Conservation (phyloP, 257 asterid genomes). For the Plantago elongata region DNA sequence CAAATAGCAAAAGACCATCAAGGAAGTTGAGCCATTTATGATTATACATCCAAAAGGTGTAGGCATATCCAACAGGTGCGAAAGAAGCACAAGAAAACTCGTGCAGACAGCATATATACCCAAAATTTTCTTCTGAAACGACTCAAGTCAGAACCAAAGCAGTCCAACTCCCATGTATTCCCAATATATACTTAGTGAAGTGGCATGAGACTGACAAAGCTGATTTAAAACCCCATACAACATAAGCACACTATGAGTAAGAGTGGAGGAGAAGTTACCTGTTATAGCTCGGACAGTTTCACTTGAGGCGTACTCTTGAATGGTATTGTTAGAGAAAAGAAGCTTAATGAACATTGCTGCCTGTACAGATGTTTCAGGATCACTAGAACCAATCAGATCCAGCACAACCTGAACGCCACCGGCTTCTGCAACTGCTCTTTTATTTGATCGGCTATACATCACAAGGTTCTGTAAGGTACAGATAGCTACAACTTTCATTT, state of each 20-base stretch:
- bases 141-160: no score
- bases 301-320: constrained; percentile 98
- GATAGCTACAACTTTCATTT: constrained; percentile 96
- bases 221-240: neutral
- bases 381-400: constrained; percentile 88
- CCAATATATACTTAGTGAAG: neutral
- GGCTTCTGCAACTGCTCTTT: constrained; percentile 99
- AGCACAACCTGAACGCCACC: constrained; percentile 99
- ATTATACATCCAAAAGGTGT: neutral
- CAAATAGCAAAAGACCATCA: neutral
- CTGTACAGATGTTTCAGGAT: constrained; percentile 90
- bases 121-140: neutral
- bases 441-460: constrained; percentile 90
- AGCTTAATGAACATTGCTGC: constrained; percentile 97
- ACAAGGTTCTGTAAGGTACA: constrained; percentile 96
- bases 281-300: constrained; percentile 98
- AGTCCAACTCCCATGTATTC: no score
- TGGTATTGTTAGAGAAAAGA: constrained; percentile 87
- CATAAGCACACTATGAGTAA: constrained; percentile 7
- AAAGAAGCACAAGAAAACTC: neutral
- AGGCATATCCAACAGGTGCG: neutral
- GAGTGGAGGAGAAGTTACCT: constrained; percentile 44
- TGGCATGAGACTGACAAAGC: neutral
- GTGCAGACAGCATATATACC: neutral
- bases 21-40: neutral